Evolutionary conservation across 75 land plant genomes (phyloP).

Genomic region (Picea glauca): DNA sequence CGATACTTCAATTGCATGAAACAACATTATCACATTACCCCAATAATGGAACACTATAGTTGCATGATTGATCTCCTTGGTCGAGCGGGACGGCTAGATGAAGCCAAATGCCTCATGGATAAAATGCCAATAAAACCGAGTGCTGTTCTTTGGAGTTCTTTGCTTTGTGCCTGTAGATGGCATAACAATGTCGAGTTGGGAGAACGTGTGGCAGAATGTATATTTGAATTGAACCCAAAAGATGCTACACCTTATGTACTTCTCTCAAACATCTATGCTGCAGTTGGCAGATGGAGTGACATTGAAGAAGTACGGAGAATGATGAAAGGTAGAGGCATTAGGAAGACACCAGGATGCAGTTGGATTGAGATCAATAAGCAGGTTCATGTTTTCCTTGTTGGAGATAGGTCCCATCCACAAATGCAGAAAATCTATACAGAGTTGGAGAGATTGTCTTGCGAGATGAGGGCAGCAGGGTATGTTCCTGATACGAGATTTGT

Average conservation of each 20-base stretch:
- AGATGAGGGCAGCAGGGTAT: slow-evolving; percentile 9
- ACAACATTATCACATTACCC: slow-evolving; percentile 1
- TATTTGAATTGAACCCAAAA: slow-evolving; percentile 44
- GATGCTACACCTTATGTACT: slow-evolving; percentile 51
- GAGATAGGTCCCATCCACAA: slow-evolving; percentile 6
- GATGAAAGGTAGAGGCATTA: slow-evolving; percentile 29
- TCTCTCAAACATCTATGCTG: slow-evolving; percentile 62
- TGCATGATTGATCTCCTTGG: slow-evolving; percentile 18
- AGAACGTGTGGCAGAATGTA: slow-evolving; percentile 38
- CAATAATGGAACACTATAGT: slow-evolving; percentile 4
- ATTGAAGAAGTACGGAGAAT: slow-evolving; percentile 32
- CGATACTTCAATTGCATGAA: not conserved
- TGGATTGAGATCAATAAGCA: slow-evolving; percentile 41
- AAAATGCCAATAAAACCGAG: slow-evolving; percentile 13
- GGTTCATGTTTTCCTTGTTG: not conserved
- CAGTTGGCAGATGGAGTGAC: slow-evolving; percentile 39
- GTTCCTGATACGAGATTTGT: slow-evolving; percentile 4
- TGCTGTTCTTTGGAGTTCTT: slow-evolving; percentile 11
- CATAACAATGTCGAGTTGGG: slow-evolving; percentile 13
- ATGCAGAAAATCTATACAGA: not conserved
- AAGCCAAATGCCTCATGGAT: slow-evolving; percentile 7
- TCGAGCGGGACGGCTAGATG: slow-evolving; percentile 4
- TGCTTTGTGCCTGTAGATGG: slow-evolving; percentile 11
- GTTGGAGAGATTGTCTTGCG: not conserved
- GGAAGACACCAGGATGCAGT: slow-evolving; percentile 13